Evolutionary conservation across 2,329 filamentous ascomycete genomes (phyloP).

Genomic region (Oidium heveae): DNA sequence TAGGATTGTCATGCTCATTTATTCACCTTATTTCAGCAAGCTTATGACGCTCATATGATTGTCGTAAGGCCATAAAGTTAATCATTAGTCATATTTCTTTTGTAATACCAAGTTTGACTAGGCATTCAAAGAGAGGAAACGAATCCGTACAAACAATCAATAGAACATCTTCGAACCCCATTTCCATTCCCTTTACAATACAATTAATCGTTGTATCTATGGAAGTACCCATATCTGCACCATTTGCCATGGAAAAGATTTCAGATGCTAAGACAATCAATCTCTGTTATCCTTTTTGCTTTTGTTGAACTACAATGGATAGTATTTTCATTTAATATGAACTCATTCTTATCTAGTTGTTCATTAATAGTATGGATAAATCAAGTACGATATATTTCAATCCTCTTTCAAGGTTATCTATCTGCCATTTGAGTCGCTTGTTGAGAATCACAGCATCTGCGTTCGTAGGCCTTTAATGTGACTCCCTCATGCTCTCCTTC

Average conservation of each 20-base stretch:
- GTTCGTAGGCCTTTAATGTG: no score
- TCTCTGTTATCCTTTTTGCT: background rate
- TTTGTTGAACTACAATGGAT: background rate
- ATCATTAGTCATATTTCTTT: no score
- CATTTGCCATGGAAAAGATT: background rate
- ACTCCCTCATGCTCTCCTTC: no score
- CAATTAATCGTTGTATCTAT: background rate
- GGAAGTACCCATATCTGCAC: background rate
- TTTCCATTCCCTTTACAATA: background rate
- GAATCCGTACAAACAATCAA: background rate
- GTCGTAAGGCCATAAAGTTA: no score
- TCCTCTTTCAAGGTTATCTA: background rate
- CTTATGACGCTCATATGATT: background rate
- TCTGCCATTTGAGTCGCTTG: background rate
- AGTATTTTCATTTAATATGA: background rate
- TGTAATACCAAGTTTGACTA: background rate
- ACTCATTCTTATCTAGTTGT: background rate
- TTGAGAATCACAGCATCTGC: background rate
- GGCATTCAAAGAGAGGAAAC: no score
- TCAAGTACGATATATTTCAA: background rate
- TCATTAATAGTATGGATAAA: background rate
- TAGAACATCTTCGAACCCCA: background rate
- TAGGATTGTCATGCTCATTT: background rate
- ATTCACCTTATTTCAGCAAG: background rate
- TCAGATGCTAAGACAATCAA: background rate